A percentile compares a stretch with the other conserved stretches of the same genome.
These are phyloP conservation scores for Tetradesmus obliquus DNA, from an alignment of 139 green algal genomes.

Conservation along the genomic window DNA sequence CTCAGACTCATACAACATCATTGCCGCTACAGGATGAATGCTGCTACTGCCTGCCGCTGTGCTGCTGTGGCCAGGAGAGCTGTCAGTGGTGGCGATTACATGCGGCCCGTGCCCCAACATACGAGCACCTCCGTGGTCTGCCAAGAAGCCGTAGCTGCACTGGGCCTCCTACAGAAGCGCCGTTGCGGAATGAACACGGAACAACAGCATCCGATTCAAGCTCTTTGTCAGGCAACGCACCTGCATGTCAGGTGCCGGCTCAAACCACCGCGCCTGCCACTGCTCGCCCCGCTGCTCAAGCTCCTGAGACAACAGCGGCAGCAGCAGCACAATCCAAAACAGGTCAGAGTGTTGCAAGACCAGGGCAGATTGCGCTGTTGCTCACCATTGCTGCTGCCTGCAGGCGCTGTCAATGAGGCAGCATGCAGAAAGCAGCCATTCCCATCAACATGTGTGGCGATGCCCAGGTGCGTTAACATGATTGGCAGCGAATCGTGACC, in stretches of 20 bases:
- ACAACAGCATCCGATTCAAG: too few species aligned
- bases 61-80: not conserved
- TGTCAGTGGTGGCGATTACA: not conserved
- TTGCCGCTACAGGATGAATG: not conserved
- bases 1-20: not conserved
- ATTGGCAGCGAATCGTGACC: too few species aligned
- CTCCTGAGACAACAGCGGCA: slow-evolving; percentile 43
- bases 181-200: too few species aligned
- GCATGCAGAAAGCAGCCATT: not conserved
- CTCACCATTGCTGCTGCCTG: not conserved
- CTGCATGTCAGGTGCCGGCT: slow-evolving; percentile 37
- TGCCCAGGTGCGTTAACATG: too few species aligned
- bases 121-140: not conserved
- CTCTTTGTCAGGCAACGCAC: slow-evolving; percentile 11
- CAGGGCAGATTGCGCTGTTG: too few species aligned
- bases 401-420: not conserved
- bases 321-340: not conserved
- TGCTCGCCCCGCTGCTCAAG: slow-evolving; percentile 63
- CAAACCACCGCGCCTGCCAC: slow-evolving; percentile 88
- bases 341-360: not conserved
- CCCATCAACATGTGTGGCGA: not conserved
- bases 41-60: not conserved
- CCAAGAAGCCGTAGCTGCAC: not conserved
- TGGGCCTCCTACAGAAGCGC: too few species aligned
- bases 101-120: not conserved